phyloP scores from a whole-genome alignment of 495 filamentous ascomycete species.

The Penicillium flavigenum region DNA sequence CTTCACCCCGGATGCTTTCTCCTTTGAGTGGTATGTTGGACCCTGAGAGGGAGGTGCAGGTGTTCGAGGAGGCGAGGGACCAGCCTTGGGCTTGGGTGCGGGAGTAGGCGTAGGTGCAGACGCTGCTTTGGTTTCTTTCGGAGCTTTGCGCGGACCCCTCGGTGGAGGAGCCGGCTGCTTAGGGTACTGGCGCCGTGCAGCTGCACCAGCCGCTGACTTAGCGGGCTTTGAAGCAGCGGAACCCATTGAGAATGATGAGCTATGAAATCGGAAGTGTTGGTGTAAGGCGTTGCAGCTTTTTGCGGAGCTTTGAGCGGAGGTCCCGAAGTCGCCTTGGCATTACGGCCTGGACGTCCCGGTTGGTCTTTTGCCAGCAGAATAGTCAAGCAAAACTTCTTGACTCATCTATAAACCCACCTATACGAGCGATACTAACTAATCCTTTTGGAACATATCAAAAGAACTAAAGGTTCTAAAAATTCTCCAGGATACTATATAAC shows the following conservation, averaged over 20 bases:
- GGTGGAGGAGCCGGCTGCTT: constrained; percentile 43
- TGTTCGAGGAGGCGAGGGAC: constrained; percentile 34
- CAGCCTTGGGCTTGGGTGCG: constrained; percentile 15
- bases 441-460: background rate
- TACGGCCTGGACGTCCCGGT: background rate
- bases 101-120: constrained; percentile 21
- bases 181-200: constrained; percentile 57
- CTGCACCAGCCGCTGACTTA: constrained; percentile 51
- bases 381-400: background rate
- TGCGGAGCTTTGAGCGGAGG: constrained; percentile 28
- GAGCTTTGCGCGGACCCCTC: constrained; percentile 23
- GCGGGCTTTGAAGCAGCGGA: constrained; percentile 62
- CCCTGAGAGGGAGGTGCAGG: constrained; percentile 26
- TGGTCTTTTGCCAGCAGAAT: background rate
- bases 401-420: background rate
- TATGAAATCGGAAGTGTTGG: constrained; percentile 6
- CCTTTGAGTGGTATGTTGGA: constrained; percentile 43
- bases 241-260: constrained; percentile 50
- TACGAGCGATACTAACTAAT: background rate
- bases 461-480: background rate
- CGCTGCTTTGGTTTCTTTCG: constrained; percentile 16
- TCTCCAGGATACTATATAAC: background rate
- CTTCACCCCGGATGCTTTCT: constrained; percentile 35
- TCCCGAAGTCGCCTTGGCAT: constrained; percentile 28
- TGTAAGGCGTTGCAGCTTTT: constrained; percentile 16